Conservation (phyloP, 352 stramenopile species). For the Discostella stelligera region DNA sequence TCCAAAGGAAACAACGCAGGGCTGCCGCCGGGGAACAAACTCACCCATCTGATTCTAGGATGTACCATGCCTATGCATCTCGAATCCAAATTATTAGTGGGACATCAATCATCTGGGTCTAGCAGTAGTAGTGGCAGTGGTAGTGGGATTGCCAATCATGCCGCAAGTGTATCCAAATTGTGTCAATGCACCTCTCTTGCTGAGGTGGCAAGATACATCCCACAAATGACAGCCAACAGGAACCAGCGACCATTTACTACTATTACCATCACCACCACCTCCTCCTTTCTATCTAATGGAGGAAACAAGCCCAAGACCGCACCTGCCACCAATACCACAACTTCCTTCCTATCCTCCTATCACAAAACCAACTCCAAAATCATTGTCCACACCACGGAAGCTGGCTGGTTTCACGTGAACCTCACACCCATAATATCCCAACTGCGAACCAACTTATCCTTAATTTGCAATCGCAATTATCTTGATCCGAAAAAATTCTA, state of each 20-base stretch:
- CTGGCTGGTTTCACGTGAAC: slow-evolving; percentile 91
- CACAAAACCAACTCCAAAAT: slow-evolving; percentile 43
- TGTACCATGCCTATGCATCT: slow-evolving; percentile 69
- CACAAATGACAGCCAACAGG: not conserved
- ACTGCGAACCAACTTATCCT: slow-evolving; percentile 86
- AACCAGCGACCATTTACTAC: not conserved
- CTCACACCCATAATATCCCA: slow-evolving; percentile 88
- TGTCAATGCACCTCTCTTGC: not conserved
- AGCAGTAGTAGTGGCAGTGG: slow-evolving; percentile 9
- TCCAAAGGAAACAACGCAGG: not conserved
- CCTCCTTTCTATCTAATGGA: not conserved
- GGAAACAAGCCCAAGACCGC: no score
- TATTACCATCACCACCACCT: not conserved
- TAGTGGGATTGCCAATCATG: slow-evolving; percentile 28
- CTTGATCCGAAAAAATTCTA: slow-evolving; percentile 96
- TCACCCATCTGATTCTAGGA: slow-evolving; percentile 70
- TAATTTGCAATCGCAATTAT: slow-evolving; percentile 93
- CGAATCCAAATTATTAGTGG: slow-evolving; percentile 46
- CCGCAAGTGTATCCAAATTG: not conserved
- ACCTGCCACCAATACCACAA: slow-evolving; percentile 12
- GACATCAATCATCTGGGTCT: not conserved
- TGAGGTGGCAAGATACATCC: slow-evolving; percentile 16
- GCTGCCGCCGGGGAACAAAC: slow-evolving; percentile 45
- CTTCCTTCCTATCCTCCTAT: slow-evolving; percentile 39
- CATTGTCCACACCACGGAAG: slow-evolving; percentile 54